These are phyloP conservation scores for Serendipita sp. DNA, from an alignment of 768 basidiomycete genomes.

Conservation along the genomic window DNA sequence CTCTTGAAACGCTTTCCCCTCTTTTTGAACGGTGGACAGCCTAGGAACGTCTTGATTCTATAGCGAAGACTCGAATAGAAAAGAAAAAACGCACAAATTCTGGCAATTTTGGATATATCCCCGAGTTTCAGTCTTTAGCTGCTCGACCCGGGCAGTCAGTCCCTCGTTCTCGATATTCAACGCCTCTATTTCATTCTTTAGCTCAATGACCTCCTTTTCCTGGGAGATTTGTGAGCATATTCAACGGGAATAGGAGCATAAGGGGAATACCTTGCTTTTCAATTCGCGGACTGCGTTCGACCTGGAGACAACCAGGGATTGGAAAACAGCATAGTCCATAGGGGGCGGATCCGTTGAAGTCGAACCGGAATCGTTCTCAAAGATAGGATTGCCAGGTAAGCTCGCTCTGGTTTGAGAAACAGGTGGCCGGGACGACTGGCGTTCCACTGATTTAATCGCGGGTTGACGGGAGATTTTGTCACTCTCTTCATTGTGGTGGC, in stretches of 20 bases:
- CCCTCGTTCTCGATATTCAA: background rate
- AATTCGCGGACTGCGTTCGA: background rate
- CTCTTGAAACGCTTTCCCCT: background rate
- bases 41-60: no score
- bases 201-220: background rate
- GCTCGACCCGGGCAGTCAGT: background rate
- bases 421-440: no score
- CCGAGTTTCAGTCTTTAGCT: background rate
- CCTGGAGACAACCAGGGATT: background rate
- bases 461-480: no score
- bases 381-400: no score
- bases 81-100: background rate
- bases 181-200: background rate
- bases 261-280: background rate
- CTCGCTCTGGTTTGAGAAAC: no score
- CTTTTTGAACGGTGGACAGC: background rate
- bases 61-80: no score
- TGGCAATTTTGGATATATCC: background rate
- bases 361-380: no score
- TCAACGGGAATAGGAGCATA: background rate
- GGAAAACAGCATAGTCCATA: background rate
- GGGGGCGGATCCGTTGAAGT: background rate
- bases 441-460: no score
- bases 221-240: background rate
- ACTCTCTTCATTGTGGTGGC: no score